Evolutionary conservation across 2,329 filamentous ascomycete genomes (phyloP), one percentile per base, ranked within the genome.

Genomic region (Aspergillus brunneoviolaceus): DNA sequence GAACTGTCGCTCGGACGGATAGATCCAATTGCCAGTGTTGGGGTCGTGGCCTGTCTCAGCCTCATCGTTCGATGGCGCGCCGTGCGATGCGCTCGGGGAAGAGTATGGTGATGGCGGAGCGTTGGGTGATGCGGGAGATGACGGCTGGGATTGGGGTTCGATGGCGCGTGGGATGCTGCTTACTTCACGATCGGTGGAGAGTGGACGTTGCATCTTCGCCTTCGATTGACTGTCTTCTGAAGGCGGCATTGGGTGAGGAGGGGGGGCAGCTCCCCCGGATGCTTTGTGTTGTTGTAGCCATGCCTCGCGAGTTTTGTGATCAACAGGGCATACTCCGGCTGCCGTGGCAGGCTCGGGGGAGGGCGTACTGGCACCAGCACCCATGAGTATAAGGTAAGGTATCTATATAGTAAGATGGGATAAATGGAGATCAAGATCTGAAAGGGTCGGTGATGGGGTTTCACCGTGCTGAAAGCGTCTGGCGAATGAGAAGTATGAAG

Each of bases 1-100:
- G 82, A 99, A 99, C 87, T 97, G 96, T 72, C 91, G 89, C 76
- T 98, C 94, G 0, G 90, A 95, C 0, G 95, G 95, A 77, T 99
- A 99, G 62, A 99, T 89, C 95, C 95, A 99, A 75, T 97, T 96
- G 0, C 94, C 94, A 0, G 86, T 85, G 42, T 79, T 74, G 54
- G 82, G 80, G 69, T 91, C 87, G 23, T 87, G 82, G 63, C 90
- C 89, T 0, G 89, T 90, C 73, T 96, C 92, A 63, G 85, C 78
- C 77, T 97, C 92, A 62, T 85, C 83, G 76, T 96, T 96, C 14
- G 89, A 88, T 0, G 86, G 84, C 45, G 70, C 60, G 29, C 73
- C 61, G 62, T 74, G 70, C 39, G 74, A 73, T 29, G 69, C 69
- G 50, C 69, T 68, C 10, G 71, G 65, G 16, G 71, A 58, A 25